Evolutionary conservation across 176 grass and related monocot genomes (phyloP).

Genomic region (Olyra latifolia): DNA sequence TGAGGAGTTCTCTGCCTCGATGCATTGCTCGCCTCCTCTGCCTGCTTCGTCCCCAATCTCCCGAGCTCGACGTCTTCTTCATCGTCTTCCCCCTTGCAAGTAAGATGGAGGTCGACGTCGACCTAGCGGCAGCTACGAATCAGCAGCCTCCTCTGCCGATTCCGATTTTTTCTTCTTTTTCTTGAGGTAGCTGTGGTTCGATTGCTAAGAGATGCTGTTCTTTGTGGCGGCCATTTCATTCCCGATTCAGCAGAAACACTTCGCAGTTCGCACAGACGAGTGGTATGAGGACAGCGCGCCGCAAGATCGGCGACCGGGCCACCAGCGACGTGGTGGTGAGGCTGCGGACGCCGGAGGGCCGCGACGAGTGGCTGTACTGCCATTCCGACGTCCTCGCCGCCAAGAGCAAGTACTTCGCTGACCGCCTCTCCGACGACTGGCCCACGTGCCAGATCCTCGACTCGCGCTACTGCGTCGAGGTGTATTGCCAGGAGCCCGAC

Average conservation of each 20-base stretch:
- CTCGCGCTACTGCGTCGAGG: constrained; percentile 80
- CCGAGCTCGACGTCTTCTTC: background rate
- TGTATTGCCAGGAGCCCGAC: constrained; percentile 63
- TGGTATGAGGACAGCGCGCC: constrained; percentile 16
- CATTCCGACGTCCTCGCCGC: constrained; percentile 65
- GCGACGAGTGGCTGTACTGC: constrained; percentile 92
- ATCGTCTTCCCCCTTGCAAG: background rate
- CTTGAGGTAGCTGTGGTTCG: background rate
- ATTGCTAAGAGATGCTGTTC: constrained; percentile 1
- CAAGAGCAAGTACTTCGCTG: constrained; percentile 76
- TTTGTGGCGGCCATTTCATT: background rate
- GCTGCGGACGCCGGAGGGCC: constrained; percentile 75
- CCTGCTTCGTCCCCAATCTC: background rate
- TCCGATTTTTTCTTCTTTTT: background rate
- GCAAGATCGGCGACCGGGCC: constrained; percentile 61
- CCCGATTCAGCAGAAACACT: constrained; percentile 4
- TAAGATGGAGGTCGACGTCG: background rate
- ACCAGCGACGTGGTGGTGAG: constrained; percentile 94
- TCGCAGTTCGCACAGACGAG: background rate
- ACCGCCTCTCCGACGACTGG: constrained; percentile 87
- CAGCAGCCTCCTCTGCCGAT: background rate
- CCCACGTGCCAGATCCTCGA: constrained; percentile 95
- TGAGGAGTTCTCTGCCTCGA: too few relatives aligned
- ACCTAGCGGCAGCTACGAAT: background rate
- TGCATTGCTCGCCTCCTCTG: background rate